phyloP scores from a whole-genome alignment of 352 stramenopile species.

The Phytopythium kandeliae region DNA sequence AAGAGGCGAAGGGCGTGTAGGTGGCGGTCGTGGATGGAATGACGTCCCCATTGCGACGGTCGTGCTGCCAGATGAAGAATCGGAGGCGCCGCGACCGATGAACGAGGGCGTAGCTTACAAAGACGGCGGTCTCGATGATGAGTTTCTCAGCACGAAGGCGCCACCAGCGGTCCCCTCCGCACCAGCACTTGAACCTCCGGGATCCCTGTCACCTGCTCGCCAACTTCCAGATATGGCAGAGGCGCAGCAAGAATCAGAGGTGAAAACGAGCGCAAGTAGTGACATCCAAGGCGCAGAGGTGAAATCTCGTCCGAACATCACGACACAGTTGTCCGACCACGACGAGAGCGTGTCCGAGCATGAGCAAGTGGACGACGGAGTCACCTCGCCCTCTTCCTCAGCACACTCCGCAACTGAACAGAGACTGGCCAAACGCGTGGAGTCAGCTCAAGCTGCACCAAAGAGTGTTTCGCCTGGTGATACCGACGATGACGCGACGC shows the following conservation, averaged over 20 bases:
- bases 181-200: conserved; percentile 23
- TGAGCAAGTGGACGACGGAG: conserved; percentile 4
- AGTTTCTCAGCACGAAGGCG: not conserved
- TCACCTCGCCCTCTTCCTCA: conserved; percentile 2
- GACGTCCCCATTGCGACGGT: conserved; percentile 6
- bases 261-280: not conserved
- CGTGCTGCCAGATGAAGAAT: conserved; percentile 1
- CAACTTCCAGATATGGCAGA: not conserved
- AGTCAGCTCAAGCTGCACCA: not conserved
- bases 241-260: not conserved
- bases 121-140: conserved; percentile 8
- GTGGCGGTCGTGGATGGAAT: conserved; percentile 13
- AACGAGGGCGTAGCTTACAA: conserved; percentile 24
- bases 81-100: not conserved
- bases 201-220: not conserved
- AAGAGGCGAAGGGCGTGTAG: conserved; percentile 4
- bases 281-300: not conserved
- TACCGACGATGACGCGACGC: not conserved
- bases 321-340: not conserved
- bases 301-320: not conserved
- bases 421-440: not conserved
- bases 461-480: not conserved
- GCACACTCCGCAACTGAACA: not conserved
- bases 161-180: conserved; percentile 20
- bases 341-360: not conserved